Conservation (phyloP, 2,329 filamentous ascomycete genomes). For the Metarhizium brunneum region DNA sequence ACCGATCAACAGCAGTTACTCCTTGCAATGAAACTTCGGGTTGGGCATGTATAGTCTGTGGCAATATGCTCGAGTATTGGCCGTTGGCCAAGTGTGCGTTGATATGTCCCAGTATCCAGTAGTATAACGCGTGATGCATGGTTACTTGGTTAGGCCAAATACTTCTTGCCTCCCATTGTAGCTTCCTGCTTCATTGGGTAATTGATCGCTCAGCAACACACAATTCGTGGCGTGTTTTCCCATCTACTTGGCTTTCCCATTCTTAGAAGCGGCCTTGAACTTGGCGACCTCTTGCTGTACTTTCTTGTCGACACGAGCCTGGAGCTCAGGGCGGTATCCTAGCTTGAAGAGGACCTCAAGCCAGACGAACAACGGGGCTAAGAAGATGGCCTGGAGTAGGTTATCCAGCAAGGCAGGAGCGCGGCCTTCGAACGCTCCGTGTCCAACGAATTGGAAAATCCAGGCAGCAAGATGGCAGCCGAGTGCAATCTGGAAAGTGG, state of each 20-base stretch:
- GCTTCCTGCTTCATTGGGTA: background rate
- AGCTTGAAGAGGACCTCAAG: slow-evolving; percentile 85
- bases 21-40: background rate
- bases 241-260: slow-evolving; percentile 41
- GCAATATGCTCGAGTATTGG: background rate
- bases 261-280: slow-evolving; percentile 51
- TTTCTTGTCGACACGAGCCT: slow-evolving; percentile 66
- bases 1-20: background rate
- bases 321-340: slow-evolving; percentile 83
- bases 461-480: slow-evolving; percentile 66
- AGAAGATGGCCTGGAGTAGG: slow-evolving; percentile 79
- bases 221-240: background rate
- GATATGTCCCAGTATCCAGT: background rate
- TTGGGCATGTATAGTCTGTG: background rate
- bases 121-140: background rate
- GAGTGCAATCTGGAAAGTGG: slow-evolving; percentile 48
- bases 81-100: background rate
- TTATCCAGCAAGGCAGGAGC: slow-evolving; percentile 89
- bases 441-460: slow-evolving; percentile 85
- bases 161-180: background rate
- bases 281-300: slow-evolving; percentile 71
- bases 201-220: background rate
- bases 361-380: slow-evolving; percentile 96
- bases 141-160: background rate
- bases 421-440: slow-evolving; percentile 79